Evolutionary conservation across 192 early-diverging fungal genomes (phyloP).

Genomic region (Backusella psychrophila): DNA sequence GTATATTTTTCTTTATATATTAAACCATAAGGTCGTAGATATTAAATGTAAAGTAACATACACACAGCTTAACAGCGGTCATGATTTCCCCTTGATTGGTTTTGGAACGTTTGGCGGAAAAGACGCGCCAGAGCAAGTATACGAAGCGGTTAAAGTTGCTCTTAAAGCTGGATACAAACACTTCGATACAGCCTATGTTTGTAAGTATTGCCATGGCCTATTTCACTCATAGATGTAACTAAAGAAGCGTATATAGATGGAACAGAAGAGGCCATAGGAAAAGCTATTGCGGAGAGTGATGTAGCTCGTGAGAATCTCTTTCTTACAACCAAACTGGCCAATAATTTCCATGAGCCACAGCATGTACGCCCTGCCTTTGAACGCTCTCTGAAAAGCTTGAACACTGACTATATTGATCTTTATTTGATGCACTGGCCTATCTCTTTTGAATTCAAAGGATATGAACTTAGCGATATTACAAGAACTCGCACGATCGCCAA

Average conservation of each 20-base stretch:
- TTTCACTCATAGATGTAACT: neutral
- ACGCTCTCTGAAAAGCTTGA: constrained; percentile 65
- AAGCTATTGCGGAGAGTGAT: constrained; percentile 46
- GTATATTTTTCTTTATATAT: neutral
- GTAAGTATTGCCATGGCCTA: neutral
- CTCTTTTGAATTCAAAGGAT: constrained; percentile 46
- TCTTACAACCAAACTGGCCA: constrained; percentile 55
- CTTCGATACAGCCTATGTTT: constrained; percentile 41
- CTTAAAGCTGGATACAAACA: constrained; percentile 61
- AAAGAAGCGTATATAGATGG: constrained; percentile 31
- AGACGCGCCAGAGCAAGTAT: constrained; percentile 22
- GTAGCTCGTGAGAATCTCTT: constrained; percentile 65
- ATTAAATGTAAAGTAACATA: neutral
- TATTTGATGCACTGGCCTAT: constrained; percentile 88
- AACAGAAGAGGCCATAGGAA: constrained; percentile 69
- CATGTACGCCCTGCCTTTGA: constrained; percentile 61
- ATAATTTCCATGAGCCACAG: constrained; percentile 53
- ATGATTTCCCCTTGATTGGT: constrained; percentile 23
- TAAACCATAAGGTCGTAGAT: neutral
- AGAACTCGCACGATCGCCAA: constrained; percentile 6
- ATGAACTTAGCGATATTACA: constrained; percentile 27
- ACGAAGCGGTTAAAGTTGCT: constrained; percentile 26
- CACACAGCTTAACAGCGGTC: constrained; percentile 24
- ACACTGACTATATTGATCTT: constrained; percentile 76
- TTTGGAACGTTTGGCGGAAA: constrained; percentile 23